A percentile compares a stretch with the other conserved stretches of the same genome.
phyloP scores from a whole-genome alignment of 805 yeast genomes.

The Pichia eremophila region DNA sequence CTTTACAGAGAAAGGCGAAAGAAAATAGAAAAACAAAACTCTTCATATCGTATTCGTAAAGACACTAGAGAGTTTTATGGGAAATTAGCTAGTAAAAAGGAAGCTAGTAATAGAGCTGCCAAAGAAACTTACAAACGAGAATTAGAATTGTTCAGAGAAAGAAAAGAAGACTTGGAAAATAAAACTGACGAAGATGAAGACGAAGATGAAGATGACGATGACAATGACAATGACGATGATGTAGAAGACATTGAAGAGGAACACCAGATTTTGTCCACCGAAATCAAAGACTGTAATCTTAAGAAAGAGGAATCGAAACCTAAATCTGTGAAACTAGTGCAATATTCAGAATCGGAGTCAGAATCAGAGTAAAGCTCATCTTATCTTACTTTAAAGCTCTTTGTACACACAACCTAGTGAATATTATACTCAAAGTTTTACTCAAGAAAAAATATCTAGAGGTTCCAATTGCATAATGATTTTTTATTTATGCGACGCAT shows the following conservation, averaged over 20 bases:
- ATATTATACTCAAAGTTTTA: too few relatives aligned
- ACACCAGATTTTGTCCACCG: not conserved
- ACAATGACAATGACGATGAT: not conserved
- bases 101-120: conserved; percentile 10
- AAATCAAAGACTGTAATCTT: too few relatives aligned
- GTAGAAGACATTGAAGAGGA: not conserved
- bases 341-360: conserved; percentile 3
- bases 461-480: too few relatives aligned
- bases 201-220: not conserved
- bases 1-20: conserved; percentile 21
- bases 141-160: not conserved
- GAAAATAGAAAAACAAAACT: conserved; percentile 30
- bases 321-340: not conserved
- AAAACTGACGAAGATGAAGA: not conserved
- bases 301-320: too few relatives aligned
- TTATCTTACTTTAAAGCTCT: too few relatives aligned
- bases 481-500: too few relatives aligned
- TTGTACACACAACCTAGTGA: too few relatives aligned
- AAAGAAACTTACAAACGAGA: conserved; percentile 5
- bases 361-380: not conserved
- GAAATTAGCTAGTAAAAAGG: conserved; percentile 19
- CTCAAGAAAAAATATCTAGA: too few relatives aligned
- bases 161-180: not conserved
- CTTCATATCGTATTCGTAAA: conserved; percentile 32
- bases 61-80: conserved; percentile 30